Conservation (phyloP, 768 basidiomycete species). For the Lactarius quietus region DNA sequence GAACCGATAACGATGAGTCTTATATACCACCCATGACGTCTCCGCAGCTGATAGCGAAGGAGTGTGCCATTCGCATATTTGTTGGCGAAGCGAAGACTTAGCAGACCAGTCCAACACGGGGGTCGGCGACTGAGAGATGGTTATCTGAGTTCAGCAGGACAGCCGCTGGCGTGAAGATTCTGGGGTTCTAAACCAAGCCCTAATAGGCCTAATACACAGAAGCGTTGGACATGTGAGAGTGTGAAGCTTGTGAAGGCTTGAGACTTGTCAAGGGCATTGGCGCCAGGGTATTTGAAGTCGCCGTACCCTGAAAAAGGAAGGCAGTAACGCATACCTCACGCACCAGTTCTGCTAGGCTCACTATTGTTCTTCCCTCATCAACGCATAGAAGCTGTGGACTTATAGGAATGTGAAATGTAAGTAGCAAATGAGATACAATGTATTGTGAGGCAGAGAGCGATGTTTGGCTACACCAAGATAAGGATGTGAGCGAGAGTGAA, state of each 20-base stretch:
- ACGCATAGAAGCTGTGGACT: neutral
- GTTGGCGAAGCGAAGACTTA: neutral
- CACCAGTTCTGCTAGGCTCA: neutral
- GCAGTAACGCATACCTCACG: neutral
- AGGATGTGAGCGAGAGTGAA: neutral
- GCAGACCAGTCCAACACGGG: neutral
- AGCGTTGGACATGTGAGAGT: neutral
- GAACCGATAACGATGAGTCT: neutral
- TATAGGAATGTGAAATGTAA: neutral
- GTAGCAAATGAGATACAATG: constrained; percentile 11
- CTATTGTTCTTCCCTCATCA: neutral
- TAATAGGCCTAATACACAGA: neutral
- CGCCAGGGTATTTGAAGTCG: neutral
- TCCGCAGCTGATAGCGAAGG: neutral
- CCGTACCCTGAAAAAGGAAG: neutral
- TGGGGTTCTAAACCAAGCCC: neutral
- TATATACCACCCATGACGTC: neutral
- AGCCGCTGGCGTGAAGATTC: neutral
- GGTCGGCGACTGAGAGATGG: neutral
- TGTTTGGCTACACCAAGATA: neutral
- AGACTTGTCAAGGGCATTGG: neutral
- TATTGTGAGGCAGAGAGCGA: neutral
- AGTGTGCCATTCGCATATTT: neutral
- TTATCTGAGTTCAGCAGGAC: neutral
- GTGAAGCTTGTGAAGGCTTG: neutral